Conservation (phyloP, 441 rosid genomes). For the Codiaeum variegatum region DNA sequence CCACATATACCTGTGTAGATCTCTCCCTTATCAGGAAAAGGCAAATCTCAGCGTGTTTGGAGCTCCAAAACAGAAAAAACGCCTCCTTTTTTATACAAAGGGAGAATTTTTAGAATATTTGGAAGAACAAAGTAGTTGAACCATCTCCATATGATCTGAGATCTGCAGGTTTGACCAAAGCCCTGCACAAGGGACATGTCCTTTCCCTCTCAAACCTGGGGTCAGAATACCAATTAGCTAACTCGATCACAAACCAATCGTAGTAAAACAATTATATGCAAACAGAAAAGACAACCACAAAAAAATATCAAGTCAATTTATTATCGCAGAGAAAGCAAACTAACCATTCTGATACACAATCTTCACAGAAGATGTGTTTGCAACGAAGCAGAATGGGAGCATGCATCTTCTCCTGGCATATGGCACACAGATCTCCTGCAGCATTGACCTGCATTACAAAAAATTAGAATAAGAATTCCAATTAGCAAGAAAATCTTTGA, state of each 20-base stretch:
- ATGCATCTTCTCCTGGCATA: slow-evolving; percentile 82
- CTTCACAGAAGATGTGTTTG: slow-evolving; percentile 77
- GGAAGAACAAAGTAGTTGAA: slow-evolving; percentile 68
- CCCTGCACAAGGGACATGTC: slow-evolving; percentile 73
- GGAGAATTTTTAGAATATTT: slow-evolving; percentile 41
- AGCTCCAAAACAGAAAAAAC: slow-evolving; percentile 26
- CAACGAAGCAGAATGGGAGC: slow-evolving; percentile 65
- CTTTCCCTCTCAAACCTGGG: slow-evolving; percentile 77
- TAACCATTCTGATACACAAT: slow-evolving; percentile 76
- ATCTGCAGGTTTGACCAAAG: slow-evolving; percentile 66
- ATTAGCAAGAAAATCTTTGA: not conserved
- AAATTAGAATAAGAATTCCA: not conserved
- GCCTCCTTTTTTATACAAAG: slow-evolving; percentile 22
- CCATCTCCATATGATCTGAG: slow-evolving; percentile 72
- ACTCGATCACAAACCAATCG: not conserved
- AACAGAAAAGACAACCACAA: slow-evolving; percentile 4
- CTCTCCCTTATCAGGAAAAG: slow-evolving; percentile 5
- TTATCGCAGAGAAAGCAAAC: slow-evolving; percentile 7
- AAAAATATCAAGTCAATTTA: not conserved
- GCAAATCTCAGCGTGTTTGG: slow-evolving; percentile 21
- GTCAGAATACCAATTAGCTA: slow-evolving; percentile 12
- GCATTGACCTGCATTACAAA: slow-evolving; percentile 53
- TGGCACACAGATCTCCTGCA: slow-evolving; percentile 70
- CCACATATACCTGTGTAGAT: slow-evolving; percentile 25
- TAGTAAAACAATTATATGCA: not conserved